These are phyloP conservation scores for Hypoxylon sp. DNA, from an alignment of 2,329 filamentous ascomycete species.

Conservation along the genomic window DNA sequence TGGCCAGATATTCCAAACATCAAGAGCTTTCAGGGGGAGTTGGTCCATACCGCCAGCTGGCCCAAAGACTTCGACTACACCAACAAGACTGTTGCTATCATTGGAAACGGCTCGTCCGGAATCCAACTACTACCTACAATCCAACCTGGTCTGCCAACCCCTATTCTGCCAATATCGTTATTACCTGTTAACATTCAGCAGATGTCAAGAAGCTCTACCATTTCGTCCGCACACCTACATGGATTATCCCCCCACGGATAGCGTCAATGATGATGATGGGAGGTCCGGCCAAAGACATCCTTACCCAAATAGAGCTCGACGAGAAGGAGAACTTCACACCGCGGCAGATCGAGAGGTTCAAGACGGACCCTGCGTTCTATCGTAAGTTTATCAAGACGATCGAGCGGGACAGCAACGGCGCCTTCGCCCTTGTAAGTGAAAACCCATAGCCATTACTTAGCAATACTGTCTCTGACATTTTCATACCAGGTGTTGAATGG, in stretches of 20 bases:
- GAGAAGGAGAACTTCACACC: conserved; percentile 60
- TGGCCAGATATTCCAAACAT: conserved; percentile 66
- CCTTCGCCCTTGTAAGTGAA: conserved; percentile 59
- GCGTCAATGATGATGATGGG: conserved; percentile 58
- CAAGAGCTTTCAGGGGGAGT: conserved; percentile 62
- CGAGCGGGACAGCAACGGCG: conserved; percentile 61
- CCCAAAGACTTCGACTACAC: conserved; percentile 63
- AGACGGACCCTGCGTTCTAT: conserved; percentile 62
- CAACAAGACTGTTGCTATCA: conserved; percentile 68
- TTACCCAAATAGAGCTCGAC: conserved; percentile 60
- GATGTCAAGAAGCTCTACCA: conserved; percentile 59
- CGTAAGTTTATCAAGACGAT: conserved; percentile 63
- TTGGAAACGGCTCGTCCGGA: conserved; percentile 70
- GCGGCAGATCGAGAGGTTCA: conserved; percentile 64
- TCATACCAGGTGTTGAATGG: conserved; percentile 57
- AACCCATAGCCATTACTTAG: background rate
- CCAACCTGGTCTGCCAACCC: conserved; percentile 56
- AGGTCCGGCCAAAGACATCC: conserved; percentile 55
- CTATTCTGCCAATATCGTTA: background rate
- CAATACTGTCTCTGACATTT: conserved; percentile 26
- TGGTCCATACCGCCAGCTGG: conserved; percentile 70
- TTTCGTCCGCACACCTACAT: conserved; percentile 61
- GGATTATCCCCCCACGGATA: conserved; percentile 59
- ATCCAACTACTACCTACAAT: conserved; percentile 68
- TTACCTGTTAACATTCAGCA: conserved; percentile 41